Conservation (phyloP, 768 basidiomycete genomes). For the Tricholoma matsutake region DNA sequence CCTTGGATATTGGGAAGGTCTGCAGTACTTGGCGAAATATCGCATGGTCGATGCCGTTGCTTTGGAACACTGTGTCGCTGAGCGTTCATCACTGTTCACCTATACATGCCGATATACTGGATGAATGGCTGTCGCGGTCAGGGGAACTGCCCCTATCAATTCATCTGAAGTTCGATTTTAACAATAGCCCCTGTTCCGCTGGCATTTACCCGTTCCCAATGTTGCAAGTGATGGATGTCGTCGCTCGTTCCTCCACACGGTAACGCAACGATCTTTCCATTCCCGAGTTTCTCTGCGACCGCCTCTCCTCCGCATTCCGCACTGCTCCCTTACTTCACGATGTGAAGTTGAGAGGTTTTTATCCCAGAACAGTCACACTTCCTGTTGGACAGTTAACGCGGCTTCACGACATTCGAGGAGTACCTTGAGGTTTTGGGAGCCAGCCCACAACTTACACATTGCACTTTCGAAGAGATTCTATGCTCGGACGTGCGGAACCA, state of each 20-base stretch:
- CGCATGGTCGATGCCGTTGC: constrained; percentile 28
- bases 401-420: constrained; percentile 17
- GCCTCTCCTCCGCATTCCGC: constrained; percentile 12
- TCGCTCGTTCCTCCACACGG: constrained; percentile 13
- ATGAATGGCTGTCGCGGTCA: constrained; percentile 27
- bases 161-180: constrained; percentile 6
- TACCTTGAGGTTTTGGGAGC: constrained; percentile 12
- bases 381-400: constrained; percentile 14
- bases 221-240: constrained; percentile 14
- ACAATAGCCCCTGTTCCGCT: background rate
- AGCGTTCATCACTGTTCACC: constrained; percentile 14
- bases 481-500: constrained; percentile 18
- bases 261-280: constrained; percentile 15
- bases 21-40: constrained; percentile 27
- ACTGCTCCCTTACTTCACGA: constrained; percentile 12
- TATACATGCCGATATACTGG: constrained; percentile 17
- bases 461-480: constrained; percentile 16
- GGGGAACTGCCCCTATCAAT: constrained; percentile 22
- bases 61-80: constrained; percentile 25
- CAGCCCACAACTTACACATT: constrained; percentile 13
- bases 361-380: constrained; percentile 10
- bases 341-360: constrained; percentile 13
- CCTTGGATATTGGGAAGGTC: constrained; percentile 23
- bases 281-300: constrained; percentile 15
- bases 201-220: constrained; percentile 3